A percentile compares a stretch with the other conserved stretches of the same genome.
Evolutionary conservation across 2,329 filamentous ascomycete genomes (phyloP).

Genomic region (Penicillium thymicola): DNA sequence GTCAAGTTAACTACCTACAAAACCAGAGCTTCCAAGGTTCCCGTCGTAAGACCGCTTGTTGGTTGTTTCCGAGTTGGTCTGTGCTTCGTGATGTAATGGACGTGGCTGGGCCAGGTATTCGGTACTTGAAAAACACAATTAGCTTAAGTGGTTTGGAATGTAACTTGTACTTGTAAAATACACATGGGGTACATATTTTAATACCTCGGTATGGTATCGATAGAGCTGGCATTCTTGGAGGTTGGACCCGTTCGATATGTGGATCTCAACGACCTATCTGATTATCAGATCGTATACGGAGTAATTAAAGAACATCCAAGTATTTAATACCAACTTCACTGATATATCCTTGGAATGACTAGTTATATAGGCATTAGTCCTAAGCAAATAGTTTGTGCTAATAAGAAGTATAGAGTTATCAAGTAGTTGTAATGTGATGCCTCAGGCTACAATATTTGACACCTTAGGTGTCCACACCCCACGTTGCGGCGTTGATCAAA

Average conservation of each 20-base stretch:
- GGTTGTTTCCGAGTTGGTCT: conserved; percentile 3
- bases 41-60: conserved; percentile 1
- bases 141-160: rapidly evolving
- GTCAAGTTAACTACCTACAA: neutral
- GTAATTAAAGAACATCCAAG: neutral
- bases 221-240: neutral
- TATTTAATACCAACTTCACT: neutral
- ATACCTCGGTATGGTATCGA: neutral
- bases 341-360: too few relatives aligned
- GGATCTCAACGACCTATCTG: neutral
- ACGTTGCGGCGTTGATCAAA: conserved; percentile 11
- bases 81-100: conserved; percentile 9
- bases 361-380: neutral
- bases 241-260: neutral
- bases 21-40: neutral
- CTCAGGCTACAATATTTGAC: neutral
- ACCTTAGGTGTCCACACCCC: conserved; percentile 8
- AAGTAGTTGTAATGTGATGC: neutral
- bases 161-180: neutral
- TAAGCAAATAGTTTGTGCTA: neutral
- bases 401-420: too few relatives aligned
- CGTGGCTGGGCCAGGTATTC: neutral
- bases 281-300: neutral
- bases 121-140: neutral
- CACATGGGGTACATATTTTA: neutral